These are phyloP conservation scores for Trametes meyenii DNA, from an alignment of 768 basidiomycete genomes.

Conservation along the genomic window DNA sequence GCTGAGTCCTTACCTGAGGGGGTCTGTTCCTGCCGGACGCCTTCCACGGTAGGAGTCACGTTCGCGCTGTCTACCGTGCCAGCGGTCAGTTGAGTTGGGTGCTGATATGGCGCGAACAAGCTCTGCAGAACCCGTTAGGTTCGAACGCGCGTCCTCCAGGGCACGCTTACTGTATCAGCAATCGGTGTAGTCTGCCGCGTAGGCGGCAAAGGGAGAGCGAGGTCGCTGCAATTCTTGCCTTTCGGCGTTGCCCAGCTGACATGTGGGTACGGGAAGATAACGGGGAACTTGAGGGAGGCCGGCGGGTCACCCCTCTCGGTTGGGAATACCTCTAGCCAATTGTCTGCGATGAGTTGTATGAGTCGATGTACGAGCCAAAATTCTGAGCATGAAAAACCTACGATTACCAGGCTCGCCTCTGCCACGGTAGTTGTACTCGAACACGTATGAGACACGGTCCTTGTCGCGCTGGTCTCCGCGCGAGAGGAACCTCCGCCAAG, in stretches of 20 bases:
- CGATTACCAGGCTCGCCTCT: slow-evolving; percentile 30
- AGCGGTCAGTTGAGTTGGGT: slow-evolving; percentile 10
- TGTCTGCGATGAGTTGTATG: slow-evolving; percentile 20
- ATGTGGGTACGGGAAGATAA: slow-evolving; percentile 29
- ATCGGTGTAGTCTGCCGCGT: slow-evolving; percentile 22
- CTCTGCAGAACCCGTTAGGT: slow-evolving; percentile 4
- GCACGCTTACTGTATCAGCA: slow-evolving; percentile 1
- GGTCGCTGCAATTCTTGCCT: slow-evolving; percentile 20
- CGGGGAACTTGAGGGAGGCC: slow-evolving; percentile 15
- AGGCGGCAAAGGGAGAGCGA: slow-evolving; percentile 23
- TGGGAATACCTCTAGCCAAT: slow-evolving; percentile 25
- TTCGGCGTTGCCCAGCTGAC: slow-evolving; percentile 25
- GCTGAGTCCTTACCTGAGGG: background rate
- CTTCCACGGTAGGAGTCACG: background rate
- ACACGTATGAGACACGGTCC: slow-evolving; percentile 29
- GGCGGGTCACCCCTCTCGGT: slow-evolving; percentile 21
- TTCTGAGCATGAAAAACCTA: slow-evolving; percentile 7
- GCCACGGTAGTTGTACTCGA: slow-evolving; percentile 32
- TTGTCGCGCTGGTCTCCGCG: background rate
- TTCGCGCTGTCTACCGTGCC: slow-evolving; percentile 9
- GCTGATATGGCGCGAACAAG: slow-evolving; percentile 21
- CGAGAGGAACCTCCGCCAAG: slow-evolving; percentile 26
- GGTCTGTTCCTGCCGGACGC: background rate
- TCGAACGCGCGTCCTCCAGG: background rate
- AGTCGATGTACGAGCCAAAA: background rate